Evolutionary conservation across 139 green algal species (phyloP).

Genomic region (Spirogloea muscicola): DNA sequence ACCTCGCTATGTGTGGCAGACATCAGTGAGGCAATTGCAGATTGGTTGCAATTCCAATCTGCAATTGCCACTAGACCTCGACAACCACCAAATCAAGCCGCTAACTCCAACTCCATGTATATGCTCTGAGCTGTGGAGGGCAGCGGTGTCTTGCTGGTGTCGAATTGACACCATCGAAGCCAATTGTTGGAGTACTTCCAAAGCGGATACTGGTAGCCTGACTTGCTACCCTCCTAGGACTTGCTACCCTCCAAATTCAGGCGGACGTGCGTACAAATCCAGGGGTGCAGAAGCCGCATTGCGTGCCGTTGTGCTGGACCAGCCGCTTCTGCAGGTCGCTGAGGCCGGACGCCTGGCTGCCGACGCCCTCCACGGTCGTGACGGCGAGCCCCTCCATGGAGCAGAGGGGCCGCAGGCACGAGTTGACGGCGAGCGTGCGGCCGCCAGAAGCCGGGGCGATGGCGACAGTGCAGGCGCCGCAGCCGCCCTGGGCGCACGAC

Average conservation of each 20-base stretch:
- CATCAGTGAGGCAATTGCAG: too few relatives aligned
- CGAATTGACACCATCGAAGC: too few relatives aligned
- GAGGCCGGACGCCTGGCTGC: not conserved
- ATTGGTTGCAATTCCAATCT: too few relatives aligned
- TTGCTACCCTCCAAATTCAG: not conserved
- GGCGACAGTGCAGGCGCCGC: slow-evolving; percentile 63
- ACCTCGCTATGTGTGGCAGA: too few relatives aligned
- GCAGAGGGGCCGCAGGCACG: slow-evolving; percentile 62
- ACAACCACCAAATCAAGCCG: too few relatives aligned
- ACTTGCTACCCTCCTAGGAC: too few relatives aligned
- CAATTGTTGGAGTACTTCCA: too few relatives aligned
- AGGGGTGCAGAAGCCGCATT: slow-evolving; percentile 77
- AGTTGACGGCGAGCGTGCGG: slow-evolving; percentile 51
- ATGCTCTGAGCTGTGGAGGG: too few relatives aligned
- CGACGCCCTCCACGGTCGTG: slow-evolving; percentile 60
- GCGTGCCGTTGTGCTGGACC: slow-evolving; percentile 44
- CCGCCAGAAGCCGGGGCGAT: slow-evolving; percentile 17
- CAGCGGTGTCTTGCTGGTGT: too few relatives aligned
- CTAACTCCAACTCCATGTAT: too few relatives aligned
- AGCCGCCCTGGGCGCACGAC: slow-evolving; percentile 58
- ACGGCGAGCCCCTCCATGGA: slow-evolving; percentile 51
- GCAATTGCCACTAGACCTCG: too few relatives aligned
- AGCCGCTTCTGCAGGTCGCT: slow-evolving; percentile 23
- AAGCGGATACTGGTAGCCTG: too few relatives aligned
- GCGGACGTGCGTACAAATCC: slow-evolving; percentile 63